Percentiles rank a stretch among this genome's conserved stretches.
Conservation (phyloP, 768 basidiomycete genomes). For the Mycena capillaripes region DNA sequence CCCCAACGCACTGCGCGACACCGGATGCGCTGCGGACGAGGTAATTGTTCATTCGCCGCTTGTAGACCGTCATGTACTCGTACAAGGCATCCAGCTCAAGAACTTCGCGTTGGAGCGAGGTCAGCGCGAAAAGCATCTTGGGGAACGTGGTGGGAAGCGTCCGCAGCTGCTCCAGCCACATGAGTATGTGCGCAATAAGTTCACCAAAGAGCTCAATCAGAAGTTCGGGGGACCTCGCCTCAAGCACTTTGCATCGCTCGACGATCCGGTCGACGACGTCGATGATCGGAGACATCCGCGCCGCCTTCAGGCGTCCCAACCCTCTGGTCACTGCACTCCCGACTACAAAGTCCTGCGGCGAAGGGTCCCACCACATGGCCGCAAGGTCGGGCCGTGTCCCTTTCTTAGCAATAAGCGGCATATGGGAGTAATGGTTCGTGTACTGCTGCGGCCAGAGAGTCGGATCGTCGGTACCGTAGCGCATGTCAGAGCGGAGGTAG, state of each 20-base stretch:
- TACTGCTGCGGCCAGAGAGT: slow-evolving; percentile 16
- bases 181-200: neutral
- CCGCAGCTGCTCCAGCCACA: slow-evolving; percentile 6
- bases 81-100: slow-evolving; percentile 15
- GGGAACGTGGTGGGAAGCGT: neutral
- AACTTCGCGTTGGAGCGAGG: neutral
- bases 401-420: neutral
- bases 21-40: too few relatives aligned
- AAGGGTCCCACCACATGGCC: slow-evolving; percentile 15
- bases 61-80: neutral
- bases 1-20: neutral
- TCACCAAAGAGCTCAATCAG: neutral
- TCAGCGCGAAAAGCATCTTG: neutral
- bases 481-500: neutral
- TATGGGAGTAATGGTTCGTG: neutral
- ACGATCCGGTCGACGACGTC: neutral
- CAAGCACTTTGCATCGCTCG: neutral
- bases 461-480: slow-evolving; percentile 8
- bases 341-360: neutral
- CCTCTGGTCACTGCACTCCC: slow-evolving; percentile 1
- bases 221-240: too few relatives aligned
- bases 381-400: neutral
- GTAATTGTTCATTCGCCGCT: neutral
- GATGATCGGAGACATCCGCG: neutral
- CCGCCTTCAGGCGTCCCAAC: neutral